phyloP scores from a whole-genome alignment of 805 yeast genomes.

The Metschnikowia corniflorae region DNA sequence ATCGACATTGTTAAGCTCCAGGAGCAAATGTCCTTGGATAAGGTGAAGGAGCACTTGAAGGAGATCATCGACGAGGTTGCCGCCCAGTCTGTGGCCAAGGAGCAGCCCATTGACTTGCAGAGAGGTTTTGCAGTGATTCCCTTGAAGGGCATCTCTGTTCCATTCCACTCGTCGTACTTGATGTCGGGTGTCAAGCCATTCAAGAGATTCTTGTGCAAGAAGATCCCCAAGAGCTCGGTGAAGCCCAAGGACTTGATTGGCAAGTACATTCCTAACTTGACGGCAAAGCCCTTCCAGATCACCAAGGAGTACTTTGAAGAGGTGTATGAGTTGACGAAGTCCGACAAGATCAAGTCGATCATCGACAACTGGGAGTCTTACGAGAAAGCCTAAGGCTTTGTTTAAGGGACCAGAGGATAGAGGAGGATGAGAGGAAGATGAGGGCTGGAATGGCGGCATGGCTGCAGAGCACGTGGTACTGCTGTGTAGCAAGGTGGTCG shows the following conservation, averaged over 20 bases:
- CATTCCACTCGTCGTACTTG: conserved; percentile 98
- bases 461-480: conserved; percentile 20
- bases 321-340: conserved; percentile 86
- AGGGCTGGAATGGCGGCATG: background rate
- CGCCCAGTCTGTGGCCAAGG: conserved; percentile 75
- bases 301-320: conserved; percentile 97
- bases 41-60: conserved; percentile 81
- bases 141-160: conserved; percentile 97
- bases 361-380: conserved; percentile 95
- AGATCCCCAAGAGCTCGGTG: conserved; percentile 90
- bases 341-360: conserved; percentile 85
- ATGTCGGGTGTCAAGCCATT: conserved; percentile 98
- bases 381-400: conserved; percentile 47
- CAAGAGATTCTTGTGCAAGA: conserved; percentile 95
- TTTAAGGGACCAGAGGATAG: no score
- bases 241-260: conserved; percentile 91
- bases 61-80: conserved; percentile 88
- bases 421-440: background rate
- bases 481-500: conserved; percentile 3
- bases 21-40: conserved; percentile 76
- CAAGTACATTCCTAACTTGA: conserved; percentile 97
- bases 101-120: conserved; percentile 95
- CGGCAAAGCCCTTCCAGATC: conserved; percentile 94
- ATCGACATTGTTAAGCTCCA: conserved; percentile 87
- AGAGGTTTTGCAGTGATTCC: conserved; percentile 99